Base-by-base conservation (phyloP, 169 alveolate species). In the Hepatocystis sp. region DNA sequence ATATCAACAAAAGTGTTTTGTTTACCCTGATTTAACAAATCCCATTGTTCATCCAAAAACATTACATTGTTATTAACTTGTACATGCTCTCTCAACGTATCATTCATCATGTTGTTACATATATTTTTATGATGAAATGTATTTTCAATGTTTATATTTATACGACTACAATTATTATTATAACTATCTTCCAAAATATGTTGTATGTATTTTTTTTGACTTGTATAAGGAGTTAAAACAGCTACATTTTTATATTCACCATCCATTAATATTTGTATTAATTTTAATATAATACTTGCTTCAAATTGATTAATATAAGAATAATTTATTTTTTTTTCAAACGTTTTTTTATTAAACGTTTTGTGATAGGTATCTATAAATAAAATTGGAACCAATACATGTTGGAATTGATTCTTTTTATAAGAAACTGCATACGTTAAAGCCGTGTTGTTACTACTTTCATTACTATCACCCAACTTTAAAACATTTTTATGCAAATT, bases 201-300 rank as follows among this genome's bases (percentile, higher is more conserved):
- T n/a, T 71, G 86, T 10, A 71, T 71, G 30, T 71, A 58, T 13
- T 40, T 15, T 49, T 71, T 71, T 44, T 71, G 86, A 36, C 86
- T 47, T 5, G 71, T 71, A 32, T 71, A 71, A 0, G 86, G 86
- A 3, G 86, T 71, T 13, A 71, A 11, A 32, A 71, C 28, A 47
- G 86, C 58, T n/a, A 71, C 25, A 71, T 71, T 56, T 58, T 28
- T 36, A 34, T 71, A 36, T 13, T 23, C 19, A 1, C 17, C 36
- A 21, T 21, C 7, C 0, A 17, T 21, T 4, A 71, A 11, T 1
- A 49, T 71, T 71, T 58, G 36, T 58, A 19, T 36, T 34, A 71
- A 51, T 47, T 55, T 71, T 27, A 71, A 56, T 28, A 71, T 71
- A 10, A 71, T 30, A 5, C 42, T 19, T 13, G 86, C 86, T 34